Percentiles rank a stretch among this genome's conserved stretches.
These are phyloP conservation scores for Hypoxylon fuscum DNA, from an alignment of 495 filamentous ascomycete species.

Conservation along the genomic window DNA sequence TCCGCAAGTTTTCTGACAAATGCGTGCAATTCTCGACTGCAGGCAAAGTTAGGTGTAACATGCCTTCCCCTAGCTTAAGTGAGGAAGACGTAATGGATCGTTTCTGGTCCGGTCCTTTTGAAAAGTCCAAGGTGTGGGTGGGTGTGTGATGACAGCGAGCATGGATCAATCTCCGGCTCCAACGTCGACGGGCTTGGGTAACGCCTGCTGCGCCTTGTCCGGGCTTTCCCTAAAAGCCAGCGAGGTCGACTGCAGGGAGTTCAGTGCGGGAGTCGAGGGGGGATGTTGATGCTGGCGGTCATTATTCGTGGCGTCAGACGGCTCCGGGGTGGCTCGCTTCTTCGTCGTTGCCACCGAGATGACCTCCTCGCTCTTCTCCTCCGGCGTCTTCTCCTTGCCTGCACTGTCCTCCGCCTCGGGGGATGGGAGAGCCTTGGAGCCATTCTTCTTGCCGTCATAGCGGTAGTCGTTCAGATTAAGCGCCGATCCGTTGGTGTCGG, in stretches of 20 bases:
- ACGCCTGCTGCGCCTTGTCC: constrained; percentile 52
- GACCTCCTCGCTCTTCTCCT: constrained; percentile 79
- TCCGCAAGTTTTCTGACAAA: too few relatives aligned
- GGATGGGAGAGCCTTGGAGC: constrained; percentile 5
- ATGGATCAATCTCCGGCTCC: constrained; percentile 42
- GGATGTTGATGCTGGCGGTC: constrained; percentile 3
- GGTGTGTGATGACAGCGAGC: background rate
- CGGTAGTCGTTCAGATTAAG: constrained; percentile 38
- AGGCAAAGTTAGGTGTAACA: too few relatives aligned
- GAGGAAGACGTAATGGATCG: too few relatives aligned
- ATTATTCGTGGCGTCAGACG: background rate
- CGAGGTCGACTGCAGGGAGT: constrained; percentile 47
- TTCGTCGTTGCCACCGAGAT: constrained; percentile 66
- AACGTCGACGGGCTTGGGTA: constrained; percentile 45
- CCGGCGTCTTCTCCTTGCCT: constrained; percentile 74
- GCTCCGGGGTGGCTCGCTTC: constrained; percentile 32
- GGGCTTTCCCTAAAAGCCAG: constrained; percentile 64
- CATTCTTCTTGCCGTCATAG: constrained; percentile 29
- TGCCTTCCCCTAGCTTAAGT: too few relatives aligned
- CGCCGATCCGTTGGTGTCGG: constrained; percentile 23
- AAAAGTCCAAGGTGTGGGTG: too few relatives aligned
- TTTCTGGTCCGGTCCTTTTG: too few relatives aligned
- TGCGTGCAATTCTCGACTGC: too few relatives aligned
- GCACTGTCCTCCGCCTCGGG: background rate
- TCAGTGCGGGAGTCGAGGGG: constrained; percentile 28